phyloP scores from a whole-genome alignment of 257 asterid genomes.

The Paulownia fortunei region DNA sequence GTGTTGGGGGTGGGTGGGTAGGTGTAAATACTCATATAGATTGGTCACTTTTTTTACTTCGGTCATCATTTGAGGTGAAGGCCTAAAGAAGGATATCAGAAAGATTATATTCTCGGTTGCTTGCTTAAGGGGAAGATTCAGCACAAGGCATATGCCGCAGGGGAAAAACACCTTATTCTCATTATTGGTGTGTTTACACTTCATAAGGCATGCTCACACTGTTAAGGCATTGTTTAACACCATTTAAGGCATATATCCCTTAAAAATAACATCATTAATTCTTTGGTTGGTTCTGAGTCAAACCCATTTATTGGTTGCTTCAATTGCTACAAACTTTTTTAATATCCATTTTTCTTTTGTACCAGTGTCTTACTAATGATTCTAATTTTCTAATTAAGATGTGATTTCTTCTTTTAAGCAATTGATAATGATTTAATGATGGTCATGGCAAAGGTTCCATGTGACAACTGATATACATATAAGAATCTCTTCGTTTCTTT shows the following conservation, averaged over 20 bases:
- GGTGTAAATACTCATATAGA: too few species aligned
- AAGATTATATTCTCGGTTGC: neutral
- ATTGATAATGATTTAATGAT: neutral
- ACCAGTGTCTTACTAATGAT: neutral
- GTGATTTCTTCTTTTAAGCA: neutral
- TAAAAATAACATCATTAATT: neutral
- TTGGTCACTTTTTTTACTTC: too few species aligned
- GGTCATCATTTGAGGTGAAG: too few species aligned
- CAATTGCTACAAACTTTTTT: neutral
- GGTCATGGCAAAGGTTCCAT: neutral
- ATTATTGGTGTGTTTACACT: neutral
- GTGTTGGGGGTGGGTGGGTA: too few species aligned
- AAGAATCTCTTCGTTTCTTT: constrained; percentile 5
- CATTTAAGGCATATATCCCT: neutral
- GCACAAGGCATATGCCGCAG: neutral
- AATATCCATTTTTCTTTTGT: neutral
- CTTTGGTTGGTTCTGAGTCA: neutral
- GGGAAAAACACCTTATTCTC: too few species aligned
- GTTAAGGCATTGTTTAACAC: neutral
- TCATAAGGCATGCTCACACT: neutral
- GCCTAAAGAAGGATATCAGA: neutral
- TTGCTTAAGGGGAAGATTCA: neutral
- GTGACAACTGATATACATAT: neutral
- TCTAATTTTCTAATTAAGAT: neutral
- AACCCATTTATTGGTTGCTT: neutral